A percentile compares a stretch with the other conserved stretches of the same genome.
Evolutionary conservation across 129 eudicot genomes (phyloP).

Genomic region (Helianthus tuberosus): DNA sequence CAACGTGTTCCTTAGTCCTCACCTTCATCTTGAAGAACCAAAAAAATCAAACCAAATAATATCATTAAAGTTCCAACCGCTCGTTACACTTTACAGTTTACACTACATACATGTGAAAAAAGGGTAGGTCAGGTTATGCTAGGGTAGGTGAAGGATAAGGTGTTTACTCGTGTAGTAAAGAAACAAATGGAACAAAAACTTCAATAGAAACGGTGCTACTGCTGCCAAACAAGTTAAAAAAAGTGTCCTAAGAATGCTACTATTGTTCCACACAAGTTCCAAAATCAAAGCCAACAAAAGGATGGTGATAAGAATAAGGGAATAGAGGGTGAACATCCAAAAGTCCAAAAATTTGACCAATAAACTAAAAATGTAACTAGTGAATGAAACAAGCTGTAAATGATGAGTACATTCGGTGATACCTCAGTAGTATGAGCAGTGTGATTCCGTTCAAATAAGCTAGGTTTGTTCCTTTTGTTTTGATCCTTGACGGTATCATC

Average conservation of each 20-base stretch:
- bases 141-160: background rate
- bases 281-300: constrained; percentile 4
- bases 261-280: background rate
- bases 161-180: background rate
- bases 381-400: background rate
- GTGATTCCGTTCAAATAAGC: constrained; percentile 60
- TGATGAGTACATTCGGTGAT: background rate
- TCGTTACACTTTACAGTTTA: background rate
- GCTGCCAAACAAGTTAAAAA: constrained; percentile 3
- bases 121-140: background rate
- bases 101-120: background rate
- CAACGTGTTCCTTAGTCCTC: constrained; percentile 7
- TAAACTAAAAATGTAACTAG: background rate
- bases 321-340: background rate
- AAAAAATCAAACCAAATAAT: constrained; percentile 3
- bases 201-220: background rate
- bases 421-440: constrained; percentile 69
- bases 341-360: background rate
- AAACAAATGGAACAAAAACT: constrained; percentile 3
- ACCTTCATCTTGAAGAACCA: constrained; percentile 6
- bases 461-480: constrained; percentile 35
- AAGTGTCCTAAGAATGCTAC: background rate
- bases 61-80: background rate
- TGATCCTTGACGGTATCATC: constrained; percentile 19
- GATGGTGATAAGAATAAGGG: constrained; percentile 9